A percentile compares a stretch with the other conserved stretches of the same genome.
These are phyloP conservation scores for Lasiodiplodia citricola DNA, from an alignment of 2,329 filamentous ascomycete genomes.

Conservation along the genomic window DNA sequence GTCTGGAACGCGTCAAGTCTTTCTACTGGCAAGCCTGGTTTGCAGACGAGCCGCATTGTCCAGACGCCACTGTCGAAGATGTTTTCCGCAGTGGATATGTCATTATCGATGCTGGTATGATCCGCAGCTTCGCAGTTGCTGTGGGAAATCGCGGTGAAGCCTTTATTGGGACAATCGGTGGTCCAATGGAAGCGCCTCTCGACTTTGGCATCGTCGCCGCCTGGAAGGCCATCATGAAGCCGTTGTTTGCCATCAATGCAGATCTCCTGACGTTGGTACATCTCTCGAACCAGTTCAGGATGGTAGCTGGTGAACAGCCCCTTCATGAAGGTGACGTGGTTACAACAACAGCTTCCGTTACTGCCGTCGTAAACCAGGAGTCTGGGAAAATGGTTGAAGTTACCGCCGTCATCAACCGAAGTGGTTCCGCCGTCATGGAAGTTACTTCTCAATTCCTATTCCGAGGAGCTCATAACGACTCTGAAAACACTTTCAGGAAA, in stretches of 20 bases:
- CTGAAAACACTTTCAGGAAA: not conserved
- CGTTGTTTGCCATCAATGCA: conserved; percentile 28
- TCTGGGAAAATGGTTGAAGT: conserved; percentile 32
- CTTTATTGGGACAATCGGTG: not conserved
- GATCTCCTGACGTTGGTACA: conserved; percentile 33
- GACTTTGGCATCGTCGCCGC: conserved; percentile 48
- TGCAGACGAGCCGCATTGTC: not conserved
- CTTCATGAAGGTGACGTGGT: conserved; percentile 30
- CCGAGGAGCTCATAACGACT: conserved; percentile 30
- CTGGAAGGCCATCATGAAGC: conserved; percentile 39
- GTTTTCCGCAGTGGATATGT: conserved; percentile 5
- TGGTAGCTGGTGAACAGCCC: conserved; percentile 25
- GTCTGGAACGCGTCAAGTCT: conserved; percentile 8
- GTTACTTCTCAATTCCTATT: conserved; percentile 32
- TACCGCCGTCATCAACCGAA: conserved; percentile 29
- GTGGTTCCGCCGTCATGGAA: conserved; percentile 30
- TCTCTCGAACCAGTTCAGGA: conserved; percentile 31
- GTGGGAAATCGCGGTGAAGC: not conserved
- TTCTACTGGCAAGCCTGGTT: conserved; percentile 14
- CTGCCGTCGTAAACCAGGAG: conserved; percentile 27
- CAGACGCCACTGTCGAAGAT: not conserved
- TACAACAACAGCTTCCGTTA: conserved; percentile 28
- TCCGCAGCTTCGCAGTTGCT: not conserved
- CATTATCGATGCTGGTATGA: not conserved
- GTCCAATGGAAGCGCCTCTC: conserved; percentile 27